These are phyloP conservation scores for Penicillium subrubescens DNA, from an alignment of 495 filamentous ascomycete species.

Conservation along the genomic window DNA sequence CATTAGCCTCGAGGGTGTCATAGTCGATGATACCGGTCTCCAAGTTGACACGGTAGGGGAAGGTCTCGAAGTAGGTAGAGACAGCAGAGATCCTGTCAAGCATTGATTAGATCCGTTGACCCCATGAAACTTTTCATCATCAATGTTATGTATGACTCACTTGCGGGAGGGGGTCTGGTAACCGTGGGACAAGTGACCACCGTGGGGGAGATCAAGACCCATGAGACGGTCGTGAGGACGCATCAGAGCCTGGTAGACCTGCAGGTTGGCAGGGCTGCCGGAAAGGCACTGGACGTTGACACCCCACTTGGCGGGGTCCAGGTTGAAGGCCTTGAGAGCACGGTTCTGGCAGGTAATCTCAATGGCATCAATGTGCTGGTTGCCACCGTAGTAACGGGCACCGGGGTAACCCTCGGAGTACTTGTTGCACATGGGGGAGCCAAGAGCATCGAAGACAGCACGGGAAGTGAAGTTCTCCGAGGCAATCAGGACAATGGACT, in stretches of 20 bases:
- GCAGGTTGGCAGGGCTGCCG: conserved; percentile 88
- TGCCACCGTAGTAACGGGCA: conserved; percentile 98
- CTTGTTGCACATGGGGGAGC: conserved; percentile 99
- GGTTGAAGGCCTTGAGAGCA: conserved; percentile 87
- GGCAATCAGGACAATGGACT: conserved; percentile 97
- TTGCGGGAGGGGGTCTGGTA: conserved; percentile 94
- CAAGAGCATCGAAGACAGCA: conserved; percentile 92
- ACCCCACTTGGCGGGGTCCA: conserved; percentile 89
- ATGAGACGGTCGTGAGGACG: conserved; percentile 93
- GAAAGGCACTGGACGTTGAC: conserved; percentile 97
- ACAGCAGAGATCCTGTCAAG: conserved; percentile 77
- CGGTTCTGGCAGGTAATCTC: conserved; percentile 95
- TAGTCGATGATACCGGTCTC: conserved; percentile 98
- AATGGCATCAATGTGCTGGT: conserved; percentile 96
- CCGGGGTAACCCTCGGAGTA: conserved; percentile 99
- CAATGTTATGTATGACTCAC: conserved; percentile 50
- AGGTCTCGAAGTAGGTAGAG: conserved; percentile 93
- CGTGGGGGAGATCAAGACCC: conserved; percentile 96
- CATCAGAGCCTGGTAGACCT: conserved; percentile 99
- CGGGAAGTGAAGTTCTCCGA: conserved; percentile 99
- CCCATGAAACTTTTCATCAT: conserved; percentile 13
- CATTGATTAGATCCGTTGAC: conserved; percentile 9
- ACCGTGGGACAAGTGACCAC: conserved; percentile 96
- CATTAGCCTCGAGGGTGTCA: conserved; percentile 87
- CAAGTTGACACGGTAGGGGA: conserved; percentile 88